A percentile compares a stretch with the other conserved stretches of the same genome.
Evolutionary conservation across 2,329 filamentous ascomycete genomes (phyloP).

Genomic region (Epichloe uncinata): DNA sequence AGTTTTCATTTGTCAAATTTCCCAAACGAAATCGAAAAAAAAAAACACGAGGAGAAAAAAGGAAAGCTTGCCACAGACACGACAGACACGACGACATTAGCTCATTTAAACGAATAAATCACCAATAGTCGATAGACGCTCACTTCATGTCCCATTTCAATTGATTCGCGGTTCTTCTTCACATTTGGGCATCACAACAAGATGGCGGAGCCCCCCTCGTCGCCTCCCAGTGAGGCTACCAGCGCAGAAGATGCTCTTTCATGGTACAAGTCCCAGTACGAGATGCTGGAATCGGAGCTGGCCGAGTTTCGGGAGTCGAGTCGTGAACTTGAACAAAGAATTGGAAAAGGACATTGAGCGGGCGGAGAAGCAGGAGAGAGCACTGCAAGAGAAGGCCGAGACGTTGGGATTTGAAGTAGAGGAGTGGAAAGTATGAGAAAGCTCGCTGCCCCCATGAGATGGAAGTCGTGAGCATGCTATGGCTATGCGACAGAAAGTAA

Average conservation of each 20-base stretch:
- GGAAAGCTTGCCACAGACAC: no score
- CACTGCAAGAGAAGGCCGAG: slow-evolving; percentile 78
- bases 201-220: slow-evolving; percentile 50
- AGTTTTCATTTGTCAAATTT: slow-evolving; percentile 4
- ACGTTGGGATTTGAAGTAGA: slow-evolving; percentile 77
- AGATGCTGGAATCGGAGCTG: slow-evolving; percentile 80
- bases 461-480: neutral
- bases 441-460: neutral
- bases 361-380: slow-evolving; percentile 82
- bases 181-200: neutral
- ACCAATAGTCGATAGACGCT: neutral
- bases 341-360: slow-evolving; percentile 93
- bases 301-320: slow-evolving; percentile 90
- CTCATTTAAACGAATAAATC: neutral
- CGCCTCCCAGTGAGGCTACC: slow-evolving; percentile 42
- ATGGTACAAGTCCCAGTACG: slow-evolving; percentile 96
- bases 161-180: neutral
- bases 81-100: neutral
- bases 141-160: neutral
- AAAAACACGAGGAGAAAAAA: neutral
- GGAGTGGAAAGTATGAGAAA: slow-evolving; percentile 81
- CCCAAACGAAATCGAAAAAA: neutral
- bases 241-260: slow-evolving; percentile 62
- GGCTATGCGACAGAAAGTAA: neutral
- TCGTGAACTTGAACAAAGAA: slow-evolving; percentile 84